phyloP scores from a whole-genome alignment of 2,329 filamentous ascomycete species.

The Fusarium azukiicola region DNA sequence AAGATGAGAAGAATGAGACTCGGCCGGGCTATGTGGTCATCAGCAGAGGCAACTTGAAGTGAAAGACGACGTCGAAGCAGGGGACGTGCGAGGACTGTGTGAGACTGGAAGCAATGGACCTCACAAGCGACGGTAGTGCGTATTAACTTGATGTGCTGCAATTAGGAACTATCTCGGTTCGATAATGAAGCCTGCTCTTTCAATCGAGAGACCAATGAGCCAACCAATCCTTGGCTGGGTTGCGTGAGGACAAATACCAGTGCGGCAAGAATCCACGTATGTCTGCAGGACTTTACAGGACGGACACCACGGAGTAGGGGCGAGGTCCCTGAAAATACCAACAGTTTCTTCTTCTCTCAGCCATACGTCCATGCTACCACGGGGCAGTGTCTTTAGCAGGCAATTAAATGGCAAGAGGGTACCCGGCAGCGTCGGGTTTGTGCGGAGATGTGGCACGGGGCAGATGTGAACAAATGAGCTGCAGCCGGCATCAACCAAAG shows the following conservation, averaged over 20 bases:
- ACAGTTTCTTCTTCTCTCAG: conserved; percentile 77
- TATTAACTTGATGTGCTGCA: not conserved
- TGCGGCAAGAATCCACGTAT: conserved; percentile 25
- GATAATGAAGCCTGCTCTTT: not conserved
- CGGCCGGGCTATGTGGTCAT: not conserved
- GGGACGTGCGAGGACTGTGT: too few relatives aligned
- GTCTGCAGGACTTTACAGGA: conserved; percentile 56
- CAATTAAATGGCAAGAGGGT: conserved; percentile 86
- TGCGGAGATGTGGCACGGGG: not conserved
- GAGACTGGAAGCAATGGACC: not conserved
- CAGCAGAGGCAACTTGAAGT: not conserved
- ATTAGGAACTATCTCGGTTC: conserved; percentile 4
- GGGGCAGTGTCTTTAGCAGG: conserved; percentile 71
- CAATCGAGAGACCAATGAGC: not conserved
- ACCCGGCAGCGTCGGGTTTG: conserved; percentile 11
- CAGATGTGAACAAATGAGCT: not conserved
- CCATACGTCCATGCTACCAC: conserved; percentile 85
- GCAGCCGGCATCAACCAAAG: conserved; percentile 62
- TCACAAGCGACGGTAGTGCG: not conserved
- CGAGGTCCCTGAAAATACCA: conserved; percentile 56
- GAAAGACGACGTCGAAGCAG: not conserved
- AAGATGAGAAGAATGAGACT: not conserved
- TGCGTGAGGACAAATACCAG: conserved; percentile 2
- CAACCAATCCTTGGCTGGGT: not conserved
- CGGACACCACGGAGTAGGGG: conserved; percentile 49